These are phyloP conservation scores for Pythium volutum DNA, from an alignment of 352 stramenopile species.

Conservation along the genomic window DNA sequence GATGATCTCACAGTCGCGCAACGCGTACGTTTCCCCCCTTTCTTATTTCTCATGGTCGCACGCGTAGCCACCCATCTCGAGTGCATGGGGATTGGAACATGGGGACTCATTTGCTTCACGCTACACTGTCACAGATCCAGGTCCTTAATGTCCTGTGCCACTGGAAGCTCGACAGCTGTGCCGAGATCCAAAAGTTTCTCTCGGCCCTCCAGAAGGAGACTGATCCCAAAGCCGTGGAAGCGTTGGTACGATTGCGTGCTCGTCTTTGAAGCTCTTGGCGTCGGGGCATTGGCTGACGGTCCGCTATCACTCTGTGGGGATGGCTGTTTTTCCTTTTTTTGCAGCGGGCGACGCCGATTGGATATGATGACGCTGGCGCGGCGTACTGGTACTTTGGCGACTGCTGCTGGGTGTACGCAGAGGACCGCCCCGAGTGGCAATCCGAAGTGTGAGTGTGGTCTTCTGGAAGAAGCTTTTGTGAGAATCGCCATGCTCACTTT, in stretches of 20 bases:
- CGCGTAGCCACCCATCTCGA: neutral
- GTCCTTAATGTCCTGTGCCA: conserved; percentile 82
- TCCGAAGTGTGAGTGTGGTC: conserved; percentile 19
- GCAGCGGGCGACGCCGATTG: conserved; percentile 62
- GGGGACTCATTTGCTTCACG: neutral
- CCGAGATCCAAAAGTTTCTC: conserved; percentile 77
- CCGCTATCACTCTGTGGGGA: neutral
- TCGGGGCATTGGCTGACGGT: neutral
- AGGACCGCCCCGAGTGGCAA: conserved; percentile 70
- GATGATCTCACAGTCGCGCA: conserved; percentile 53
- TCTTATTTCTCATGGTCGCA: neutral
- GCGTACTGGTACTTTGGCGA: conserved; percentile 88
- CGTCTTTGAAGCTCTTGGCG: neutral
- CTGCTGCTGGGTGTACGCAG: conserved; percentile 81
- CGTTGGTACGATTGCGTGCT: conserved; percentile 42
- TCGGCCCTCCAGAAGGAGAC: conserved; percentile 61
- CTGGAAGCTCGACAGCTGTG: conserved; percentile 78
- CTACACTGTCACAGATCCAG: conserved; percentile 40
- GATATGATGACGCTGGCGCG: conserved; percentile 66
- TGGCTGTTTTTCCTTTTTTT: neutral
- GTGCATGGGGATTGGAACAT: neutral
- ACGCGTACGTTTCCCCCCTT: conserved; percentile 33
- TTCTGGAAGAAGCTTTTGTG: neutral
- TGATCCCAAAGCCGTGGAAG: conserved; percentile 49
- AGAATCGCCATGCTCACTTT: neutral